Percentiles rank a stretch among this genome's conserved stretches.
Evolutionary conservation across 192 early-diverging fungal genomes (phyloP).

Genomic region (Coemansia umbellata): DNA sequence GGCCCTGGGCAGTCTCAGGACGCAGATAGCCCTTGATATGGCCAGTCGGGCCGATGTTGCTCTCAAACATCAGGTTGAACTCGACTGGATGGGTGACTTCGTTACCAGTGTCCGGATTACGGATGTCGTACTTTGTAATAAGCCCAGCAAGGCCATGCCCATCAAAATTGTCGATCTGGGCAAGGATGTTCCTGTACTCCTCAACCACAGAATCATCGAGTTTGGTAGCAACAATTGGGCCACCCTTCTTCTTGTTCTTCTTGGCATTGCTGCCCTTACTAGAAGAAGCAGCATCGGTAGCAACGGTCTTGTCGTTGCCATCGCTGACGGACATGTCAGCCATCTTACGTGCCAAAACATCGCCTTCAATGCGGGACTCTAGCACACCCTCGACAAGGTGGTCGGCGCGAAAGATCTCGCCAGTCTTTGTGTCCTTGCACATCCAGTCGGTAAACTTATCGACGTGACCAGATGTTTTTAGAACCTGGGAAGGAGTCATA

Average conservation of each 20-base stretch:
- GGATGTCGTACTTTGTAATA: conserved; percentile 79
- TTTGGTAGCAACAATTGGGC: conserved; percentile 57
- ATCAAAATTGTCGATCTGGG: conserved; percentile 95
- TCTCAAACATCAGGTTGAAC: conserved; percentile 99
- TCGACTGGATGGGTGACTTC: conserved; percentile 81
- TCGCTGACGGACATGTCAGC: conserved; percentile 20
- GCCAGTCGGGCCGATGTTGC: conserved; percentile 96
- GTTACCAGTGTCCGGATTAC: conserved; percentile 89
- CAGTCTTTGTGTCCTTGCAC: conserved; percentile 88
- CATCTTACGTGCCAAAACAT: conserved; percentile 63
- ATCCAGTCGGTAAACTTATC: conserved; percentile 99
- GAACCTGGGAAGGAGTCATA: conserved; percentile 92
- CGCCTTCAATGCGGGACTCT: conserved; percentile 84
- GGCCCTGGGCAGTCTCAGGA: conserved; percentile 99
- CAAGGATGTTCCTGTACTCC: conserved; percentile 84
- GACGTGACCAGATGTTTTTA: conserved; percentile 99
- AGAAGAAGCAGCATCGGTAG: conserved; percentile 14
- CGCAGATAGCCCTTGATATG: conserved; percentile 91
- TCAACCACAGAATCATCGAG: conserved; percentile 58
- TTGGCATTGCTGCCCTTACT: conserved; percentile 28
- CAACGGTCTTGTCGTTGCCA: conserved; percentile 19
- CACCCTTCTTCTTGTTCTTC: conserved; percentile 67
- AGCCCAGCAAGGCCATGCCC: conserved; percentile 82
- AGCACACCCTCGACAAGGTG: conserved; percentile 95
- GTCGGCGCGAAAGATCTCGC: conserved; percentile 95